A percentile compares a stretch with the other conserved stretches of the same genome.
These are phyloP conservation scores for Sclerotinia borealis DNA, from an alignment of 2,329 filamentous ascomycete genomes.

Conservation along the genomic window DNA sequence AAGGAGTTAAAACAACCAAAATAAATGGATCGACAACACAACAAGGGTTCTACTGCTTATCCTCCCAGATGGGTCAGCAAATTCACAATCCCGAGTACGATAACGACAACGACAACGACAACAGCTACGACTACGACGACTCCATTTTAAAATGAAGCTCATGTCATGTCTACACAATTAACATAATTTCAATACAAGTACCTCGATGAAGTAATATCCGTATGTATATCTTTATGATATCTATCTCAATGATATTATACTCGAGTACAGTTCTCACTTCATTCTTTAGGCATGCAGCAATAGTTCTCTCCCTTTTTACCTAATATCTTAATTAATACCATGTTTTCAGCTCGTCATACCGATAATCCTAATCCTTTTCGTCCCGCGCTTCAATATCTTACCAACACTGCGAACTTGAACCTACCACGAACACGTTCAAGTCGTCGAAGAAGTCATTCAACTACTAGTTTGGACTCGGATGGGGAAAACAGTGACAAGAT, in stretches of 20 bases:
- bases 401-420: slow-evolving; percentile 14
- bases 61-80: background rate
- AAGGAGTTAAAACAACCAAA: background rate
- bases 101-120: background rate
- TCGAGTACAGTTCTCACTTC: background rate
- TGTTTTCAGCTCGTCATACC: slow-evolving; percentile 30
- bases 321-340: slow-evolving; percentile 4
- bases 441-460: slow-evolving; percentile 23
- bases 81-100: background rate
- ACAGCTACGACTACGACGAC: too few species aligned
- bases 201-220: background rate
- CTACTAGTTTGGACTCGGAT: slow-evolving; percentile 27
- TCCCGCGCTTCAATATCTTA: slow-evolving; percentile 36
- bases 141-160: background rate
- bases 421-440: slow-evolving; percentile 16
- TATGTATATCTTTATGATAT: background rate
- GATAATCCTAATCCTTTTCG: slow-evolving; percentile 33
- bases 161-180: background rate
- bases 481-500: slow-evolving; percentile 23
- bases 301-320: background rate
- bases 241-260: background rate
- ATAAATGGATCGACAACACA: background rate
- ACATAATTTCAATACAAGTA: background rate
- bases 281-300: slow-evolving; percentile 8
- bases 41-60: background rate